These are phyloP conservation scores for Bipolaris gigantea DNA, from an alignment of 2,329 filamentous ascomycete species.

Conservation along the genomic window DNA sequence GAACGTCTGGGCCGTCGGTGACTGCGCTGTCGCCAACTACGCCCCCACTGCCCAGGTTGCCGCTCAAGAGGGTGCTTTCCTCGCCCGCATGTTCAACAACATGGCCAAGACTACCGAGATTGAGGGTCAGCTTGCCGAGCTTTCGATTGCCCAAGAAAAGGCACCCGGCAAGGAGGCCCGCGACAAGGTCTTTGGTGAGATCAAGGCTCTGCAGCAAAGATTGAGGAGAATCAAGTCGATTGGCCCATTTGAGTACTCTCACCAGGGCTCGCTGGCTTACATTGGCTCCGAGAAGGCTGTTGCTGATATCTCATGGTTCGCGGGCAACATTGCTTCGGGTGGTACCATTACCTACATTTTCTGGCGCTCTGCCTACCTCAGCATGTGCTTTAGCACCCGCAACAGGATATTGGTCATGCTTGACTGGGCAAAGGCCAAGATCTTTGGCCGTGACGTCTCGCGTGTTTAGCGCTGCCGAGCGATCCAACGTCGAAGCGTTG, in stretches of 20 bases:
- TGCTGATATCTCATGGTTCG: slow-evolving; percentile 95
- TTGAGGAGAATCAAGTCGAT: slow-evolving; percentile 89
- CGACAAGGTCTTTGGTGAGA: slow-evolving; percentile 67
- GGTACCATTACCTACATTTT: slow-evolving; percentile 96
- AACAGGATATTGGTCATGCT: slow-evolving; percentile 91
- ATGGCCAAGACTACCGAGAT: slow-evolving; percentile 93
- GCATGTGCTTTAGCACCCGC: slow-evolving; percentile 99
- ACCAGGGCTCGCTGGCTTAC: slow-evolving; percentile 95
- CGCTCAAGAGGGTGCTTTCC: slow-evolving; percentile 90
- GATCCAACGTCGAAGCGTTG: neutral
- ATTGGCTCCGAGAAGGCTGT: slow-evolving; percentile 98
- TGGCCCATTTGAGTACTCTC: slow-evolving; percentile 97
- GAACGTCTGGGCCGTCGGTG: slow-evolving; percentile 96
- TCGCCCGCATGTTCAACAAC: slow-evolving; percentile 95
- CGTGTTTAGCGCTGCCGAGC: slow-evolving; percentile 55
- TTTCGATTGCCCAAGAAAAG: slow-evolving; percentile 64
- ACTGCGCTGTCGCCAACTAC: slow-evolving; percentile 97
- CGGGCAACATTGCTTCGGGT: slow-evolving; percentile 91
- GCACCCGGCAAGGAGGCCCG: slow-evolving; percentile 67
- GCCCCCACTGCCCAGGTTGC: slow-evolving; percentile 97
- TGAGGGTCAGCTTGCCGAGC: slow-evolving; percentile 71
- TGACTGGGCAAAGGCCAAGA: slow-evolving; percentile 96
- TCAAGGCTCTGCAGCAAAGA: slow-evolving; percentile 83
- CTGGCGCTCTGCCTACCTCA: slow-evolving; percentile 97
- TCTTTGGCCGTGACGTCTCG: slow-evolving; percentile 94